Evolutionary conservation across 2,329 filamentous ascomycete species (phyloP).

Genomic region (Pseudocercospora fijiensis): DNA sequence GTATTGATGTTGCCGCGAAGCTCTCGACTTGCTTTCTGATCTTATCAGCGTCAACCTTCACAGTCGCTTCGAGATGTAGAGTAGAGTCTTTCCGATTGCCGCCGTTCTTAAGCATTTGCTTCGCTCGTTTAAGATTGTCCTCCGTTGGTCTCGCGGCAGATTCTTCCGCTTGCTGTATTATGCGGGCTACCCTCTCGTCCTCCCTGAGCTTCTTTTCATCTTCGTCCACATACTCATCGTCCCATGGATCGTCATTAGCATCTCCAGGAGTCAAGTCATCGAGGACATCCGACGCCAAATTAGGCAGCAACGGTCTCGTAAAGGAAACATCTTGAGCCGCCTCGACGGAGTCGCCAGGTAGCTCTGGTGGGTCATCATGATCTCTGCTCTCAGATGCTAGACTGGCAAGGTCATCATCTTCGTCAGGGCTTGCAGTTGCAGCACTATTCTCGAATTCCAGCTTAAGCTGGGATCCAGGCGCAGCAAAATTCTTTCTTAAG

Average conservation of each 20-base stretch:
- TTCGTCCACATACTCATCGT: constrained; percentile 55
- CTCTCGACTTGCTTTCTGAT: constrained; percentile 37
- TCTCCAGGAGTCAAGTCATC: constrained; percentile 28
- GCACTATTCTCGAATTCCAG: constrained; percentile 26
- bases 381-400: neutral
- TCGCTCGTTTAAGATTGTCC: constrained; percentile 46
- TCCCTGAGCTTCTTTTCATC: constrained; percentile 54
- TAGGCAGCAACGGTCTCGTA: neutral
- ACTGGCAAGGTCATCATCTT: neutral
- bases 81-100: constrained; percentile 60
- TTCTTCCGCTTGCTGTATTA: constrained; percentile 51
- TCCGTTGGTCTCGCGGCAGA: constrained; percentile 45
- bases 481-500: constrained; percentile 53
- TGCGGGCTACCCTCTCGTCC: constrained; percentile 45
- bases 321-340: neutral
- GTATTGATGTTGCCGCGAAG: neutral
- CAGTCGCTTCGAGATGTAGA: constrained; percentile 50
- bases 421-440: constrained; percentile 16
- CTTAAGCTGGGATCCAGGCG: constrained; percentile 51
- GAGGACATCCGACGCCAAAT: constrained; percentile 24
- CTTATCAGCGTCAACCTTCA: constrained; percentile 30
- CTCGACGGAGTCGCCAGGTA: constrained; percentile 5
- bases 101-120: constrained; percentile 56
- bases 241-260: constrained; percentile 37
- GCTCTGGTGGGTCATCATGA: constrained; percentile 11